Evolutionary conservation across 148 eudicot species (phyloP).

Genomic region (Nyssa sinensis): DNA sequence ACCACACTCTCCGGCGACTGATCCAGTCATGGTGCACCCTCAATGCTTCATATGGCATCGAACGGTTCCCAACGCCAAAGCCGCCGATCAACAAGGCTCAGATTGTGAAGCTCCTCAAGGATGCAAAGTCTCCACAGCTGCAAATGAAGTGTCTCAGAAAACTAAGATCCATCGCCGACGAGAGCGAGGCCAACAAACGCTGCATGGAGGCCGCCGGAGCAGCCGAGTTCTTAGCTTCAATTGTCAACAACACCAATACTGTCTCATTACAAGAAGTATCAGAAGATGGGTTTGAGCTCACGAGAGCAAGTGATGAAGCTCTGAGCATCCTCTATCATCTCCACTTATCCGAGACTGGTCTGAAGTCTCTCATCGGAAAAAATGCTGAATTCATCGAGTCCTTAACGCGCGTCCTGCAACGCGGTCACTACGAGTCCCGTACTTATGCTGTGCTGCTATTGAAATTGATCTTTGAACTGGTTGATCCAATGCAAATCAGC

Average conservation of each 20-base stretch:
- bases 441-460: constrained; percentile 43
- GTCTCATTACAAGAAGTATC: not conserved
- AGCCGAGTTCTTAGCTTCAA: too few relatives aligned
- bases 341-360: constrained; percentile 36
- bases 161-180: constrained; percentile 47
- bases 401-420: constrained; percentile 30
- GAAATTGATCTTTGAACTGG: constrained; percentile 38
- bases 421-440: constrained; percentile 45
- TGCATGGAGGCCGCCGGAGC: too few relatives aligned
- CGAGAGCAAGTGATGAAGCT: constrained; percentile 38
- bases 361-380: constrained; percentile 26
- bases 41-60: constrained; percentile 55
- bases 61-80: constrained; percentile 70
- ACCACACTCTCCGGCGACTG: too few relatives aligned
- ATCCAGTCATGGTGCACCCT: too few relatives aligned
- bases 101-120: constrained; percentile 44
- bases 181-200: constrained; percentile 50
- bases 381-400: constrained; percentile 31
- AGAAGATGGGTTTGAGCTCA: constrained; percentile 14
- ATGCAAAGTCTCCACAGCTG: constrained; percentile 22
- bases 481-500: constrained; percentile 30
- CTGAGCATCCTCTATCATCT: constrained; percentile 46
- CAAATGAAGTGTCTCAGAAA: constrained; percentile 27
- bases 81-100: constrained; percentile 43
- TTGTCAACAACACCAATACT: not conserved